These are phyloP conservation scores for Candida hungchunana DNA, from an alignment of 805 yeast species.

Conservation along the genomic window DNA sequence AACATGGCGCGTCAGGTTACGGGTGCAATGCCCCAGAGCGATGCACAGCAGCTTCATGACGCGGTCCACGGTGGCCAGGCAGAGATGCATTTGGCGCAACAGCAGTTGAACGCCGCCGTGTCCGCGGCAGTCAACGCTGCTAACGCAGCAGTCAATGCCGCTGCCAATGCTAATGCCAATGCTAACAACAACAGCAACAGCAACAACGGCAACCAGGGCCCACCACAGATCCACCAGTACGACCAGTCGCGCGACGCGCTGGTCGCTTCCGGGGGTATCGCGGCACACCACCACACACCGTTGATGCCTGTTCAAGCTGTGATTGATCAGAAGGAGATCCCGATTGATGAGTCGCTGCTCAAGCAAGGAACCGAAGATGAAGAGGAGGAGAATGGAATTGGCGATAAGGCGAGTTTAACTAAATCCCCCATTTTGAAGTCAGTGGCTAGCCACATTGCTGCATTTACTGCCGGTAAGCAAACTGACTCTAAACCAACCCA, in stretches of 20 bases:
- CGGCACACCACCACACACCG: constrained; percentile 9
- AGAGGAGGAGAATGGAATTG: constrained; percentile 5
- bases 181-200: too few relatives aligned
- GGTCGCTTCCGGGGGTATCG: background rate
- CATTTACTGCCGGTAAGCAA: constrained; percentile 10
- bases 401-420: constrained; percentile 16
- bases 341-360: constrained; percentile 19
- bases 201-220: constrained; percentile 12
- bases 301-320: constrained; percentile 11
- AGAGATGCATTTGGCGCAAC: constrained; percentile 7
- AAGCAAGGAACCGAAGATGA: constrained; percentile 14
- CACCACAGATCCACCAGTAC: constrained; percentile 21
- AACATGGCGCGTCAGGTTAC: constrained; percentile 17
- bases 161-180: constrained; percentile 11
- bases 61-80: constrained; percentile 7
- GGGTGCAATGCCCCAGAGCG: constrained; percentile 11
- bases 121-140: constrained; percentile 8
- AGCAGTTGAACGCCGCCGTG: constrained; percentile 10
- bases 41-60: constrained; percentile 9
- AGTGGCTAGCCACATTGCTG: constrained; percentile 15
- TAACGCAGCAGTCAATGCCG: constrained; percentile 9
- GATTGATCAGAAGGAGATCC: constrained; percentile 17
- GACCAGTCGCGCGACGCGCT: constrained; percentile 17
- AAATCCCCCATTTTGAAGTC: constrained; percentile 21
- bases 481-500: constrained; percentile 17